Percentiles rank a stretch among this genome's conserved stretches.
These are phyloP conservation scores for Echinosophora koreensis DNA, from an alignment of 306 rosid genomes.

Conservation along the genomic window DNA sequence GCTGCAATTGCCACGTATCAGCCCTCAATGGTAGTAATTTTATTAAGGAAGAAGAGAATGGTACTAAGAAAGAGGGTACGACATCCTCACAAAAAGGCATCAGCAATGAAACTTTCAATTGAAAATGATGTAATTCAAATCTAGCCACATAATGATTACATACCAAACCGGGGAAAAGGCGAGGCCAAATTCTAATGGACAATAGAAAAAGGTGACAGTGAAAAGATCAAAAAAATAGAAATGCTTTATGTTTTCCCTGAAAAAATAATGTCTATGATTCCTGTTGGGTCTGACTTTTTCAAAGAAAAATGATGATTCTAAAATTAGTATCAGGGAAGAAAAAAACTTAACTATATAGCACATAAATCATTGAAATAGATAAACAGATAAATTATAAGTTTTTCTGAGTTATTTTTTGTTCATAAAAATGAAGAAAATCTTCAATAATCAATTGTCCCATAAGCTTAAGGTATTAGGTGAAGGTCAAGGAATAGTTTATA, in stretches of 20 bases:
- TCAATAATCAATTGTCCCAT: slow-evolving; percentile 1
- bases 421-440: slow-evolving; percentile 19
- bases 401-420: neutral
- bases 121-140: neutral
- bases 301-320: neutral
- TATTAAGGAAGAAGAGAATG: neutral
- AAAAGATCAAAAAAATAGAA: neutral
- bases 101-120: neutral
- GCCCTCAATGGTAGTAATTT: too few relatives aligned
- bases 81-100: too few relatives aligned
- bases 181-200: neutral
- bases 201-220: neutral
- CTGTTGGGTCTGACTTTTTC: neutral
- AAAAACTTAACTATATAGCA: neutral
- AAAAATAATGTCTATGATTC: neutral
- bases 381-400: neutral
- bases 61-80: neutral
- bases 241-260: neutral
- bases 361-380: neutral
- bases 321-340: neutral
- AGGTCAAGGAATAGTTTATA: neutral
- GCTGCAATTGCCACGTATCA: too few relatives aligned
- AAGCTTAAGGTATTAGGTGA: neutral
- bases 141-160: neutral
- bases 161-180: neutral